These are phyloP conservation scores for Cryptococcus depauperatus DNA, from an alignment of 1,284 basidiomycete species.

Conservation along the genomic window DNA sequence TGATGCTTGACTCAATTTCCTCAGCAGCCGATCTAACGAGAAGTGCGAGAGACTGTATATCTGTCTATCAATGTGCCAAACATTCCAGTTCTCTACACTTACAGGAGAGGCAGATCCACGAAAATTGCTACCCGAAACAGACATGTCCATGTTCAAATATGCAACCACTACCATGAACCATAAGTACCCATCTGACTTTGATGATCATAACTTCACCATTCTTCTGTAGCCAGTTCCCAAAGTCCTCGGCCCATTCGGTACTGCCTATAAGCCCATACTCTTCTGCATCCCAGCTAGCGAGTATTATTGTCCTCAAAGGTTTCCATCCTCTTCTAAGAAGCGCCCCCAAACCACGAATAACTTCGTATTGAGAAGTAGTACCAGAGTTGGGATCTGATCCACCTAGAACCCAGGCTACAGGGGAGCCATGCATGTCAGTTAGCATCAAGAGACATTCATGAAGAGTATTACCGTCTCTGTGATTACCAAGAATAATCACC, in stretches of 20 bases:
- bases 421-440: conserved; percentile 27
- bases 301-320: conserved; percentile 76
- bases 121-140: conserved; percentile 62
- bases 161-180: conserved; percentile 48
- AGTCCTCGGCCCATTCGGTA: conserved; percentile 86
- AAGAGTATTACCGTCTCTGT: conserved; percentile 62
- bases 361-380: conserved; percentile 74
- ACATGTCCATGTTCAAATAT: conserved; percentile 75
- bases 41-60: conserved; percentile 66
- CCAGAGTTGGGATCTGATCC: conserved; percentile 80
- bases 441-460: not conserved
- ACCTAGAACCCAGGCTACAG: conserved; percentile 56
- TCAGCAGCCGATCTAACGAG: conserved; percentile 61
- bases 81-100: conserved; percentile 23
- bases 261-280: conserved; percentile 84
- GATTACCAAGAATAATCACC: conserved; percentile 75
- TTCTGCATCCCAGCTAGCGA: conserved; percentile 90
- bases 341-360: conserved; percentile 70
- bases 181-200: conserved; percentile 17
- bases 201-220: conserved; percentile 47
- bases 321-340: conserved; percentile 73
- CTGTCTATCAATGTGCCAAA: not conserved
- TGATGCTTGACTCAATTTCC: conserved; percentile 54
- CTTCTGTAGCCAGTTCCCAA: conserved; percentile 65
- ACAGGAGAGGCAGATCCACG: conserved; percentile 37